Conservation (phyloP, 768 basidiomycete species). For the Termitomyces sp. region DNA sequence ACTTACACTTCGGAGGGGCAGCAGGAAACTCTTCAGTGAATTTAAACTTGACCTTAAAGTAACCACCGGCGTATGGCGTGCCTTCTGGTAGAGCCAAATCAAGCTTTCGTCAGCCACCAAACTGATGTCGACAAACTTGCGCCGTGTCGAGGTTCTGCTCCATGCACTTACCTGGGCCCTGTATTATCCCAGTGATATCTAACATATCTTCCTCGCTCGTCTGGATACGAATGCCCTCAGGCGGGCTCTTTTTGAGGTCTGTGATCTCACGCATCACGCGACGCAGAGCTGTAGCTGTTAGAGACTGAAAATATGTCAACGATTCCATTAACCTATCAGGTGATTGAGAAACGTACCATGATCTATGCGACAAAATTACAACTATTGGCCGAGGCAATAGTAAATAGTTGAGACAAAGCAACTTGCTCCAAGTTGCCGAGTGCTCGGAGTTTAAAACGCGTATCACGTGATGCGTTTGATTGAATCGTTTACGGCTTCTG, state of each 20-base stretch:
- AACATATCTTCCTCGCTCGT: constrained; percentile 86
- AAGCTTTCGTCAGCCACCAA: constrained; percentile 22
- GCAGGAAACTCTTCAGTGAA: constrained; percentile 95
- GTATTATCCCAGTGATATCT: constrained; percentile 81
- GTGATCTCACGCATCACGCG: constrained; percentile 84
- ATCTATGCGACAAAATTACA: not conserved
- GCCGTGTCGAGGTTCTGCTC: constrained; percentile 15
- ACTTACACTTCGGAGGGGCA: constrained; percentile 87
- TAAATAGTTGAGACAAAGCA: constrained; percentile 9
- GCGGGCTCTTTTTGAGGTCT: constrained; percentile 76
- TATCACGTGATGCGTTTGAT: not conserved
- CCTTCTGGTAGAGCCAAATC: constrained; percentile 35
- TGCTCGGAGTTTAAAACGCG: constrained; percentile 9
- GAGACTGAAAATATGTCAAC: constrained; percentile 25
- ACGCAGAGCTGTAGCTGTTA: constrained; percentile 61
- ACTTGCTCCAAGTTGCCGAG: not conserved
- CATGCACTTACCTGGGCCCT: constrained; percentile 73
- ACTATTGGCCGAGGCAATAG: not conserved
- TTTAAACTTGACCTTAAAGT: constrained; percentile 74
- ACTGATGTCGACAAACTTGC: constrained; percentile 2
- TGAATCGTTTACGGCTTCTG: too few relatives aligned
- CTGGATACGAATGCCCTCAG: constrained; percentile 88
- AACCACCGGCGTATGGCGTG: constrained; percentile 64
- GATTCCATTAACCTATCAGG: not conserved
- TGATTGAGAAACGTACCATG: constrained; percentile 12